Conservation (phyloP, 176 grass and related monocot genomes). For the Rhynchospora pubera region DNA sequence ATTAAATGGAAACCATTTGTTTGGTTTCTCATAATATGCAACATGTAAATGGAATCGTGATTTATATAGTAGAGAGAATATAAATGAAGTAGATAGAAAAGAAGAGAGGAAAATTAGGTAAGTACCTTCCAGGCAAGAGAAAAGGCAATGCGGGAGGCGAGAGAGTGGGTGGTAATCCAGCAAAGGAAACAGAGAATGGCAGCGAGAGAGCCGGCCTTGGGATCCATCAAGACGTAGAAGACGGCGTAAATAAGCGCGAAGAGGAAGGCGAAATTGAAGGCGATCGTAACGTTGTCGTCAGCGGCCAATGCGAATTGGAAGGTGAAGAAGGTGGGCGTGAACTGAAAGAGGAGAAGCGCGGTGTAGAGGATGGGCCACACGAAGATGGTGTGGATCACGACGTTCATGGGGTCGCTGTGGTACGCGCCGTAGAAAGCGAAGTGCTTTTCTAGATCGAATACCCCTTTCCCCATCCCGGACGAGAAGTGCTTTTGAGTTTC, state of each 20-base stretch:
- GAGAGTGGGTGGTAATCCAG: slow-evolving; percentile 43
- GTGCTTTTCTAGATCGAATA: slow-evolving; percentile 72
- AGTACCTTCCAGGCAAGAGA: slow-evolving; percentile 51
- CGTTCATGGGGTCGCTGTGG: slow-evolving; percentile 83
- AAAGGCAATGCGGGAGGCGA: slow-evolving; percentile 44
- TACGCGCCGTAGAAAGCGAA: slow-evolving; percentile 92
- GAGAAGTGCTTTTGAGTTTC: background rate
- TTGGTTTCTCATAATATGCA: background rate
- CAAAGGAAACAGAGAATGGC: slow-evolving; percentile 50
- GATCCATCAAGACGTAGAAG: slow-evolving; percentile 60
- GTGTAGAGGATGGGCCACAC: slow-evolving; percentile 89
- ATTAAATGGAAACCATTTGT: background rate
- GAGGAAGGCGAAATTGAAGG: slow-evolving; percentile 18
- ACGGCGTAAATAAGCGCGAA: slow-evolving; percentile 36
- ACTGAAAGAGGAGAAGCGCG: slow-evolving; percentile 56
- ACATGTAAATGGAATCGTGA: background rate
- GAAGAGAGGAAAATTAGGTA: background rate
- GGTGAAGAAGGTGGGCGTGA: slow-evolving; percentile 31
- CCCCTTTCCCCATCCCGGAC: slow-evolving; percentile 48
- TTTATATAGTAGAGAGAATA: background rate
- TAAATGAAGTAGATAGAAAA: background rate
- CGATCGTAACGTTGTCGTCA: slow-evolving; percentile 18
- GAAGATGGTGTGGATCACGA: slow-evolving; percentile 78
- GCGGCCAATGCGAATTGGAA: background rate
- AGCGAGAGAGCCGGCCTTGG: slow-evolving; percentile 41